phyloP scores from a whole-genome alignment of 2,329 filamentous ascomycete species.

The Cladosporium sp. region DNA sequence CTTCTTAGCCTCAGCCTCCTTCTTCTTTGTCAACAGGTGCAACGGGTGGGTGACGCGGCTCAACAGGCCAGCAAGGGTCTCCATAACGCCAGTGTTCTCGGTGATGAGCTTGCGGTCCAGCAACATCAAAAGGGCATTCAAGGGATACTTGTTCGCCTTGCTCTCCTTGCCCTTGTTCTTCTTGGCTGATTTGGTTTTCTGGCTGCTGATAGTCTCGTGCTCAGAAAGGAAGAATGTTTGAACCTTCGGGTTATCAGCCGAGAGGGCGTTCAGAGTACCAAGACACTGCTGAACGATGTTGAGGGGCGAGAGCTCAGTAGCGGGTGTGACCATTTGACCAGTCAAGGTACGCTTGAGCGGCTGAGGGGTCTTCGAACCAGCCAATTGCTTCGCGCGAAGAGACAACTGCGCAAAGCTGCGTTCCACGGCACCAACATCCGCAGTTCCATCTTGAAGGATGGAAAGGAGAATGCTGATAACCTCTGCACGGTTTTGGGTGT shows the following conservation, averaged over 20 bases:
- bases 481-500: constrained; percentile 91
- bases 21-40: constrained; percentile 74
- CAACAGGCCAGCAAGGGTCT: constrained; percentile 78
- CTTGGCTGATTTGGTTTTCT: constrained; percentile 62
- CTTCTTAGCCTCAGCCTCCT: constrained; percentile 54
- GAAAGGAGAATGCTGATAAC: constrained; percentile 88
- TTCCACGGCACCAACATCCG: constrained; percentile 88
- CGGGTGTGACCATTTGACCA: constrained; percentile 43
- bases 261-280: constrained; percentile 76
- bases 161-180: constrained; percentile 87
- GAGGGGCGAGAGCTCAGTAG: constrained; percentile 84
- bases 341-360: constrained; percentile 70
- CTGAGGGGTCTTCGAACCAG: constrained; percentile 70
- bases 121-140: constrained; percentile 83
- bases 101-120: constrained; percentile 93
- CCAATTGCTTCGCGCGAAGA: constrained; percentile 71
- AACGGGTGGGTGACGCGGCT: constrained; percentile 85
- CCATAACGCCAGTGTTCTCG: constrained; percentile 96
- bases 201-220: constrained; percentile 64
- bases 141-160: constrained; percentile 79
- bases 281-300: constrained; percentile 96
- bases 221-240: constrained; percentile 91
- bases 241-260: constrained; percentile 78
- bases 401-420: constrained; percentile 92
- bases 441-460: constrained; percentile 91